These are phyloP conservation scores for Eucalyptus marginata DNA, from an alignment of 345 rosid genomes.

Conservation along the genomic window DNA sequence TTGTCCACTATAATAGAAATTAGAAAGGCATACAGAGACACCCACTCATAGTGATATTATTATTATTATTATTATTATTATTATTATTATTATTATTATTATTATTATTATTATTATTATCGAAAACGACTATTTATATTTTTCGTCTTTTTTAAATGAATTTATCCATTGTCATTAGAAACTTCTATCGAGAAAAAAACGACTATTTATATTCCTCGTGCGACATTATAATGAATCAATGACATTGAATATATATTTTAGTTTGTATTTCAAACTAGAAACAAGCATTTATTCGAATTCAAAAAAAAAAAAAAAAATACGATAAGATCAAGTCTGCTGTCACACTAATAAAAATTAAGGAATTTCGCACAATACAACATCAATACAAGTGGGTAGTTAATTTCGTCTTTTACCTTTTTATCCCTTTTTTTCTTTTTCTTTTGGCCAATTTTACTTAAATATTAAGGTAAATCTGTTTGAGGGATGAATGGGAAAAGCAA, in stretches of 20 bases:
- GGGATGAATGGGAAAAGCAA: background rate
- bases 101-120: too few species aligned
- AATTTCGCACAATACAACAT: accelerated
- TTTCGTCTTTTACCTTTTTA: background rate
- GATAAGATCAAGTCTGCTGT: background rate
- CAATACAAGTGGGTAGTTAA: background rate
- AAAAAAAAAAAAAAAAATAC: too few species aligned
- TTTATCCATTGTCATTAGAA: background rate
- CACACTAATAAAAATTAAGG: background rate
- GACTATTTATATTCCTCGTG: background rate
- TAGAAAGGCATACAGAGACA: background rate
- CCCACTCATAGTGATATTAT: background rate
- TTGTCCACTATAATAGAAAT: background rate
- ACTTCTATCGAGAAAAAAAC: background rate
- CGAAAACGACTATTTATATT: too few species aligned
- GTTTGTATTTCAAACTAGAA: background rate
- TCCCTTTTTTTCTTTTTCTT: background rate
- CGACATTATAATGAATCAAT: background rate
- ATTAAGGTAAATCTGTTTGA: background rate
- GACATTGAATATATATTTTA: background rate
- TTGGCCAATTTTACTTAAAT: background rate
- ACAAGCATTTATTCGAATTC: background rate
- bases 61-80: too few species aligned
- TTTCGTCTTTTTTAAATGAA: too few species aligned
- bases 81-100: too few species aligned